Percentiles rank a stretch among this genome's conserved stretches.
These are phyloP conservation scores for Monocercomonoides exilis DNA, from an alignment of 78 protist genomes.

Conservation along the genomic window DNA sequence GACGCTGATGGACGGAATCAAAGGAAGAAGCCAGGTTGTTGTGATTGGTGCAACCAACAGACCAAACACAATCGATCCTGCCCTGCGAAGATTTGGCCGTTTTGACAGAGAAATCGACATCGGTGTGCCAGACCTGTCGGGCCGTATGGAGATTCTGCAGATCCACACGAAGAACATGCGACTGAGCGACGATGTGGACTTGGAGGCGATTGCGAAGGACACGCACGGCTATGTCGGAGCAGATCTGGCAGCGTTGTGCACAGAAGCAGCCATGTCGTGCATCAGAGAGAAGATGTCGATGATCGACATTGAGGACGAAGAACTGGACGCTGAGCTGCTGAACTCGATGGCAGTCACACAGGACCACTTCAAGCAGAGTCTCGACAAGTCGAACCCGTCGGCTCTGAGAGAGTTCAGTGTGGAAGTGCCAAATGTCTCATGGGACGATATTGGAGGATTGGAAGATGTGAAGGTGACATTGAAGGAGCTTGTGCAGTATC, in stretches of 20 bases:
- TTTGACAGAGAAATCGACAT: slow-evolving; percentile 99
- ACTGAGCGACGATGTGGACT: slow-evolving; percentile 94
- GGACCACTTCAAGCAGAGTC: slow-evolving; percentile 84
- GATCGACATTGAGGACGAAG: slow-evolving; percentile 97
- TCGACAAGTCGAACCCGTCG: slow-evolving; percentile 86
- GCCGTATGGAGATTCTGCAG: slow-evolving; percentile 90
- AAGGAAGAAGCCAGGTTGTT: slow-evolving; percentile 89
- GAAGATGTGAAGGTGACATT: slow-evolving; percentile 66
- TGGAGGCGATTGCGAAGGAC: slow-evolving; percentile 80
- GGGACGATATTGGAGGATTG: slow-evolving; percentile 99
- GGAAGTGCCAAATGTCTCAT: slow-evolving; percentile 96
- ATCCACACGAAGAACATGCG: slow-evolving; percentile 99
- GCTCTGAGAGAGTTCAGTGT: slow-evolving; percentile 97
- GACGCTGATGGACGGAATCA: slow-evolving; percentile 99
- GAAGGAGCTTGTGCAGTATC: slow-evolving; percentile 92
- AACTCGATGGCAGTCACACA: slow-evolving; percentile 89
- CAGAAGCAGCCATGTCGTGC: slow-evolving; percentile 98
- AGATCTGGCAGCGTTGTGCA: slow-evolving; percentile 93
- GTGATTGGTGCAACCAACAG: slow-evolving; percentile 99
- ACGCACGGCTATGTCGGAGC: slow-evolving; percentile 99
- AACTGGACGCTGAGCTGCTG: slow-evolving; percentile 94
- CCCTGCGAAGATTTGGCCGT: slow-evolving; percentile 99
- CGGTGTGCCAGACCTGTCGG: slow-evolving; percentile 97
- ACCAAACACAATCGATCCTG: slow-evolving; percentile 96
- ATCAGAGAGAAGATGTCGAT: slow-evolving; percentile 98